A percentile compares a stretch with the other conserved stretches of the same genome.
Conservation (phyloP, 257 asterid genomes). For the Ilex aquifolium region DNA sequence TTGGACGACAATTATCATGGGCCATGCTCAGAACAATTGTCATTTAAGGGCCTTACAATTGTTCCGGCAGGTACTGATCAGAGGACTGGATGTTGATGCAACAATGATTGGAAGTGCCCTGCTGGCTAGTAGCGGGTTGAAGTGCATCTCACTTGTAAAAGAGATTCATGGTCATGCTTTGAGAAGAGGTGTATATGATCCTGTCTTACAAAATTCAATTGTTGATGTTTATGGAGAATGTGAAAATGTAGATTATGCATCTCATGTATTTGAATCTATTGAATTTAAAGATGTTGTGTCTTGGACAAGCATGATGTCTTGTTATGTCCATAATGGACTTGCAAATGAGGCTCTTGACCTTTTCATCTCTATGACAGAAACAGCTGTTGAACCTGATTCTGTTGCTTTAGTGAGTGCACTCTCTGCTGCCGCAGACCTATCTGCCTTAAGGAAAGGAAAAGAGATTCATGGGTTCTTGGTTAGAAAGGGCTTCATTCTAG, state of each 20-base stretch:
- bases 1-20: conserved; percentile 70
- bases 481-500: conserved; percentile 41
- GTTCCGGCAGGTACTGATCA: conserved; percentile 28
- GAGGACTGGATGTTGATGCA: conserved; percentile 39
- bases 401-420: conserved; percentile 50
- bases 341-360: conserved; percentile 61
- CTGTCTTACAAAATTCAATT: conserved; percentile 41
- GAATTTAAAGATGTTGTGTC: conserved; percentile 51
- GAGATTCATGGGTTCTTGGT: conserved; percentile 69
- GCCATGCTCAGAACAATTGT: conserved; percentile 47
- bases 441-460: conserved; percentile 63
- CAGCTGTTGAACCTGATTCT: conserved; percentile 53
- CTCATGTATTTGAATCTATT: conserved; percentile 30
- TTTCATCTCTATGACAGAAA: conserved; percentile 41
- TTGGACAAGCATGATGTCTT: conserved; percentile 75
- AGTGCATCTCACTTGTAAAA: conserved; percentile 38
- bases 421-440: conserved; percentile 54
- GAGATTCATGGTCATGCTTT: conserved; percentile 55
- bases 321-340: conserved; percentile 56
- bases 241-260: conserved; percentile 48
- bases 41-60: conserved; percentile 44
- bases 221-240: conserved; percentile 64
- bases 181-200: conserved; percentile 47
- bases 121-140: conserved; percentile 56
- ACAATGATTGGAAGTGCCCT: conserved; percentile 69